Conservation (phyloP, 352 stramenopile species). For the Phytopythium chamaehyphon region DNA sequence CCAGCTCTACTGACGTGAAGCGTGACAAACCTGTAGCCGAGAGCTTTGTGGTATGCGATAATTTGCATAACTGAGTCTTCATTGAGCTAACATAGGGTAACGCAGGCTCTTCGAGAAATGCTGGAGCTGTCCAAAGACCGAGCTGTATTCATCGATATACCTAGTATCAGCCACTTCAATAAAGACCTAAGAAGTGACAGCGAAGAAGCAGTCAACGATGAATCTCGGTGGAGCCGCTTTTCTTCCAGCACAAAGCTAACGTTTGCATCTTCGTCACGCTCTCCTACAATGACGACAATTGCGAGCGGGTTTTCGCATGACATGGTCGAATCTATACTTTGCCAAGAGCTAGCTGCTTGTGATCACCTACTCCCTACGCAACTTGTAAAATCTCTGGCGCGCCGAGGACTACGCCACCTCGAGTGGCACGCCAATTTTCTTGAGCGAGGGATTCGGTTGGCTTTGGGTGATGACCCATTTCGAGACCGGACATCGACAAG, state of each 20-base stretch:
- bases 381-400: conserved; percentile 7
- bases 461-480: conserved; percentile 12
- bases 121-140: no score
- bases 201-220: neutral
- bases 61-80: no score
- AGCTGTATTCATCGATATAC: no score
- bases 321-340: conserved; percentile 14
- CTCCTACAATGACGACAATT: no score
- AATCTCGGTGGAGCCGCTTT: neutral
- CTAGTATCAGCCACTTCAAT: no score
- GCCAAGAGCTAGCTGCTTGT: conserved; percentile 15
- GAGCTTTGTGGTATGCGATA: neutral
- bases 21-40: neutral
- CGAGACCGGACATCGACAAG: neutral
- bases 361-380: conserved; percentile 25
- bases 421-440: conserved; percentile 17
- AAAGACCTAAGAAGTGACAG: neutral
- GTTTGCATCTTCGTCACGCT: neutral
- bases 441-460: conserved; percentile 10
- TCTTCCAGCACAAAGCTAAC: conserved; percentile 9
- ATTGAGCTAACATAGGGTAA: no score
- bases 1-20: neutral
- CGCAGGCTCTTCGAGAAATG: no score
- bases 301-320: conserved; percentile 4
- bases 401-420: conserved; percentile 7